A percentile compares a stretch with the other conserved stretches of the same genome.
Evolutionary conservation across 345 rosid species (phyloP).

Genomic region (Clausena lansium): DNA sequence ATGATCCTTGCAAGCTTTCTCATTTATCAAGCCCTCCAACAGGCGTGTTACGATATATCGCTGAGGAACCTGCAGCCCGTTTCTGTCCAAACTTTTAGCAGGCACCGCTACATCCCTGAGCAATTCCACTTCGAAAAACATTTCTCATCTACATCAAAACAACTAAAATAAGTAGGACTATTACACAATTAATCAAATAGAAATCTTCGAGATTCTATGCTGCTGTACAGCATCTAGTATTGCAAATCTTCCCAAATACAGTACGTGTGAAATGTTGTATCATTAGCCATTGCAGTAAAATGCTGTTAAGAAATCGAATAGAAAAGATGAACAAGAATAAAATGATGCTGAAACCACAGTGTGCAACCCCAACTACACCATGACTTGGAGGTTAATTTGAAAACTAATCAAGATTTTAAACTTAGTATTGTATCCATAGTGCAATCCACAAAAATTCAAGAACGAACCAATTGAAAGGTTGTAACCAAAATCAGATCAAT

Average conservation of each 20-base stretch:
- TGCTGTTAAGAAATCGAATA: not conserved
- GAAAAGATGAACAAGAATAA: not conserved
- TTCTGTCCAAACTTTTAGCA: constrained; percentile 15
- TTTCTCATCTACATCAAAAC: not conserved
- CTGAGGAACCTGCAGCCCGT: constrained; percentile 1
- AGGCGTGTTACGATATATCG: constrained; percentile 18
- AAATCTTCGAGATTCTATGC: not conserved
- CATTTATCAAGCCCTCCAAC: constrained; percentile 19
- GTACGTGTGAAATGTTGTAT: not conserved
- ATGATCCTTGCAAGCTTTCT: constrained; percentile 27
- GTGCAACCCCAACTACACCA: not conserved
- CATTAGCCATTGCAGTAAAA: not conserved
- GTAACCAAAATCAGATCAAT: no score
- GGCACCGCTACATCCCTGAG: constrained; percentile 15
- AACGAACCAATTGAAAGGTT: not conserved
- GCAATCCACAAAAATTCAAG: no score
- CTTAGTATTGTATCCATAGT: not conserved
- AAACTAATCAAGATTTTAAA: no score
- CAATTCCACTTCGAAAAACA: constrained; percentile 35
- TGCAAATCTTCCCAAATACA: not conserved
- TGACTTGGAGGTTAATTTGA: not conserved
- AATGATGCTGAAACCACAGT: not conserved
- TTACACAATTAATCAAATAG: not conserved
- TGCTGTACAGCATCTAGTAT: not conserved
- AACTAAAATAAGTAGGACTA: not conserved